Conservation (phyloP, 306 rosid species). For the Ormosia emarginata region DNA sequence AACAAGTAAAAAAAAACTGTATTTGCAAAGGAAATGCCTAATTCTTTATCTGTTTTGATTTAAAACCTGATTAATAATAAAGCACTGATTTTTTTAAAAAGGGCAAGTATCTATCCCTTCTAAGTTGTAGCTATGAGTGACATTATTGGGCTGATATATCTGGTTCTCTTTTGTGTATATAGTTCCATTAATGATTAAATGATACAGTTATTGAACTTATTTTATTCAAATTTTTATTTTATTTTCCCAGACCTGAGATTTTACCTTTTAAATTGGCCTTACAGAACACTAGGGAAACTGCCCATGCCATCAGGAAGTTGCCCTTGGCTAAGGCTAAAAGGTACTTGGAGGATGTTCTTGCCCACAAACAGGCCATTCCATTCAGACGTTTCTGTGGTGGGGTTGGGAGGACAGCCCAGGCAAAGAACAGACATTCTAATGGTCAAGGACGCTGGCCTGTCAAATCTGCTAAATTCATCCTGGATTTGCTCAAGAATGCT, state of each 20-base stretch:
- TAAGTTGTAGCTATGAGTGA: slow-evolving; percentile 38
- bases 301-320: slow-evolving; percentile 71
- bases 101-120: slow-evolving; percentile 12
- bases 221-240: background rate
- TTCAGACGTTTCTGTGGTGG: slow-evolving; percentile 89
- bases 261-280: background rate
- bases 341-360: slow-evolving; percentile 86
- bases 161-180: slow-evolving; percentile 7
- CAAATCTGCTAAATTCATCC: slow-evolving; percentile 76
- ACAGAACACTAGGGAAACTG: slow-evolving; percentile 91
- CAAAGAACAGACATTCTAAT: slow-evolving; percentile 86
- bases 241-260: background rate
- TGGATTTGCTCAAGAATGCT: slow-evolving; percentile 89
- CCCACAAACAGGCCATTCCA: slow-evolving; percentile 94
- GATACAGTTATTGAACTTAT: background rate
- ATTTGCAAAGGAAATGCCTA: background rate
- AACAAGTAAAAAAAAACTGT: background rate
- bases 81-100: background rate
- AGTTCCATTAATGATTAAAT: background rate
- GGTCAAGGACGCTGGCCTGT: slow-evolving; percentile 99
- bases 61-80: background rate
- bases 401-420: slow-evolving; percentile 95
- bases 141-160: slow-evolving; percentile 19
- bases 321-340: slow-evolving; percentile 79
- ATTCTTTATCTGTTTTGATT: background rate